Evolutionary conservation across 202 grass and related monocot genomes (phyloP).

Genomic region (Schoenoplectus triqueter): DNA sequence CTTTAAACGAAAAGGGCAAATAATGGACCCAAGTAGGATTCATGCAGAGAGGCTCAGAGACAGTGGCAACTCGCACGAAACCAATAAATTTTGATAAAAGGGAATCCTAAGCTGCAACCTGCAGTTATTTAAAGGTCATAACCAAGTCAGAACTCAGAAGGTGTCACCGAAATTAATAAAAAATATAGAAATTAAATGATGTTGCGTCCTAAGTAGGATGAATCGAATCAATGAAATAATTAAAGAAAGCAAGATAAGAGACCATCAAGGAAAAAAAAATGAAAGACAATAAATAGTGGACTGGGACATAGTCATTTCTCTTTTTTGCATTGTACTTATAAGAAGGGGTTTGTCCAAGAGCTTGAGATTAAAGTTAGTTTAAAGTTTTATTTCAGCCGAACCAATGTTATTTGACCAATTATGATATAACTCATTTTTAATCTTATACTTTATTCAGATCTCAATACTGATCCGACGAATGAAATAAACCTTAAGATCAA

Average conservation of each 20-base stretch:
- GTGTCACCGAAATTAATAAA: background rate
- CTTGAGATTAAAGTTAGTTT: no score
- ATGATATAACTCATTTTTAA: no score
- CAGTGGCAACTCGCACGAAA: background rate
- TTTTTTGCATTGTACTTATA: constrained; percentile 28
- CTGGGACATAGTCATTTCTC: constrained; percentile 30
- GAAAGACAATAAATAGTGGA: constrained; percentile 15
- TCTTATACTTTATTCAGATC: no score
- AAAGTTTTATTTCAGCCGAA: no score
- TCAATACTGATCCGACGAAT: no score
- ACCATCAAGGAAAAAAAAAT: background rate
- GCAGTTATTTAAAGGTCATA: constrained; percentile 1
- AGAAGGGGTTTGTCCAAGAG: background rate
- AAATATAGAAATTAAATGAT: background rate
- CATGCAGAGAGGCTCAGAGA: background rate
- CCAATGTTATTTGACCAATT: no score
- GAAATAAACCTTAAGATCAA: no score
- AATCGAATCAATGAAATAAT: background rate
- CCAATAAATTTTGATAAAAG: constrained; percentile 15
- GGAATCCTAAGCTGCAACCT: constrained; percentile 28
- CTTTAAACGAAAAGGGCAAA: constrained; percentile 39
- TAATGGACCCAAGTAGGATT: constrained; percentile 25
- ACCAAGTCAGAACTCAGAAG: constrained; percentile 20
- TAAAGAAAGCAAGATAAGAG: background rate
- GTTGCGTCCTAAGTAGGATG: constrained; percentile 7